These are phyloP conservation scores for Keithomyces neogunnii DNA, from an alignment of 2,329 filamentous ascomycete species.

Conservation along the genomic window DNA sequence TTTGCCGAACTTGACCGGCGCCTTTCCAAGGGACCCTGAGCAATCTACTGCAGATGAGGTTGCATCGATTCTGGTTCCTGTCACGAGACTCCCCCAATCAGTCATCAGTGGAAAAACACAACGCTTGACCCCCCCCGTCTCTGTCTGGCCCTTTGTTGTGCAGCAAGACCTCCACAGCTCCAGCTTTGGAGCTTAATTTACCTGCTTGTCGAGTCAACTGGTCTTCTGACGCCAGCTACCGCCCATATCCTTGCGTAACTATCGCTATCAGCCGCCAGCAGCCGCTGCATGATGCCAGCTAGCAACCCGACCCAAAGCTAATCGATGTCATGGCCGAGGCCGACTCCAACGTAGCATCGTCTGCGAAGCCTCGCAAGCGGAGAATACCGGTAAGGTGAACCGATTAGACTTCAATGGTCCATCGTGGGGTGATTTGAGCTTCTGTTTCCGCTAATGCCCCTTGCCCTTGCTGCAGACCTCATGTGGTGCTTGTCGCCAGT, in stretches of 20 bases:
- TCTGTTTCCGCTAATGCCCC: background rate
- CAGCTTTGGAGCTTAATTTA: too few relatives aligned
- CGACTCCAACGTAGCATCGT: background rate
- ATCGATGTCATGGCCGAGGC: background rate
- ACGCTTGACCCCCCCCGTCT: too few relatives aligned
- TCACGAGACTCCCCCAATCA: too few relatives aligned
- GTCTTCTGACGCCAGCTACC: too few relatives aligned
- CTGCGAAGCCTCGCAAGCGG: constrained; percentile 10
- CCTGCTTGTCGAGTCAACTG: too few relatives aligned
- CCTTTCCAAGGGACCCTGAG: background rate
- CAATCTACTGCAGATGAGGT: background rate
- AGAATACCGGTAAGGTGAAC: constrained; percentile 12
- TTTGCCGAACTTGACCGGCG: constrained; percentile 1
- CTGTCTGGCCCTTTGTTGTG: too few relatives aligned
- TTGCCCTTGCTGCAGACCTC: constrained; percentile 12
- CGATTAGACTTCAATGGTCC: background rate
- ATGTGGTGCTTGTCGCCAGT: constrained; percentile 17
- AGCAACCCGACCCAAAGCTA: background rate
- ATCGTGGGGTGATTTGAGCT: background rate
- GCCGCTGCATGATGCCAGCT: too few relatives aligned
- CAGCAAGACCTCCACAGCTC: too few relatives aligned
- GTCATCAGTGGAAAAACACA: too few relatives aligned
- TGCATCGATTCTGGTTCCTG: too few relatives aligned
- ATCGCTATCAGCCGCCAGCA: too few relatives aligned
- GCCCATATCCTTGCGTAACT: too few relatives aligned